phyloP scores from a whole-genome alignment of 2,329 filamentous ascomycete genomes.

The Lecanoromycetidae sp. region DNA sequence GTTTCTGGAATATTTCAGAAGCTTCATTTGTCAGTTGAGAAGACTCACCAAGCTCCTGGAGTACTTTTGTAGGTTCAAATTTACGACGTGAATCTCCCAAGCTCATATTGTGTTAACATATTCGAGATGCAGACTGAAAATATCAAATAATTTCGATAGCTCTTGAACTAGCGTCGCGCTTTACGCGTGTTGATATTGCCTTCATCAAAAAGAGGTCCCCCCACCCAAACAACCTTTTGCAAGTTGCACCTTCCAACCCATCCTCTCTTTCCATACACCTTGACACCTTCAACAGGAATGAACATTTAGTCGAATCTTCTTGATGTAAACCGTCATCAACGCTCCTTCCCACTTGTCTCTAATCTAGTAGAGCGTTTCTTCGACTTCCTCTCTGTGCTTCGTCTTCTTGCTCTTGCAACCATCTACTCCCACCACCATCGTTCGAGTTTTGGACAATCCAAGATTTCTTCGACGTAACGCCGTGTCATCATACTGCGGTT shows the following conservation, averaged over 20 bases:
- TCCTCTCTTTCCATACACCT: neutral
- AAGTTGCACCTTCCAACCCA: neutral
- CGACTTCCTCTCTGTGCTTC: slow-evolving; percentile 6
- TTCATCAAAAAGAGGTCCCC: neutral
- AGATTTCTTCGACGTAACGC: neutral
- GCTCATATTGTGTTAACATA: too few species aligned
- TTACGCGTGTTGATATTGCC: neutral
- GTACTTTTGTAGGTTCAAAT: neutral
- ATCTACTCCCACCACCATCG: slow-evolving; percentile 16
- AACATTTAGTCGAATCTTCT: slow-evolving; percentile 3
- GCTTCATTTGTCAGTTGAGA: slow-evolving; percentile 33
- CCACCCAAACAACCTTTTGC: neutral
- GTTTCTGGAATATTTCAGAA: slow-evolving; percentile 39
- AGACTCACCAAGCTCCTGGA: neutral
- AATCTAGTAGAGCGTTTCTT: slow-evolving; percentile 11
- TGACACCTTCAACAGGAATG: neutral
- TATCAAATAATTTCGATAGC: neutral
- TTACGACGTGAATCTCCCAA: neutral
- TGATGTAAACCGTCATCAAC: slow-evolving; percentile 8
- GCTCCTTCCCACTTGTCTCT: slow-evolving; percentile 12
- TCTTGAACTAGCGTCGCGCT: neutral
- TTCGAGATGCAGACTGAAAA: too few species aligned
- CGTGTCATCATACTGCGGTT: neutral
- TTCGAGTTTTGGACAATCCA: slow-evolving; percentile 14
- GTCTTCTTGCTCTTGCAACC: slow-evolving; percentile 9